Percentiles rank a stretch among this genome's conserved stretches.
These are phyloP conservation scores for Eucalyptus tenuipes DNA, from an alignment of 345 rosid species.

Conservation along the genomic window DNA sequence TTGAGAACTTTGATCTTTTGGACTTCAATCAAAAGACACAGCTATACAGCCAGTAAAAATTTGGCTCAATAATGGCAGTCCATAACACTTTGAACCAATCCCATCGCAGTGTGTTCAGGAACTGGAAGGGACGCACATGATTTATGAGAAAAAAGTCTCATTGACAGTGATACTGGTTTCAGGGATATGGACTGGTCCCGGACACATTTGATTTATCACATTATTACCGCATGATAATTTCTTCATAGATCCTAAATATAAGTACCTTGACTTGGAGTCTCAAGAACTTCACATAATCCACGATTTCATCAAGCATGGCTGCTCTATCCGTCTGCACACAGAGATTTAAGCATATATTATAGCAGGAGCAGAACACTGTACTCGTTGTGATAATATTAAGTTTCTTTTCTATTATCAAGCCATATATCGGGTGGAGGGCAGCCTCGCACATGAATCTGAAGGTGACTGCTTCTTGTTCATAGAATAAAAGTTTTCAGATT, in stretches of 20 bases:
- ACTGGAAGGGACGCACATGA: not conserved
- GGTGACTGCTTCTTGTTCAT: not conserved
- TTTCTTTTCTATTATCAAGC: not conserved
- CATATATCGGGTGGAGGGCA: not conserved
- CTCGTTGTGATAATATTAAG: not conserved
- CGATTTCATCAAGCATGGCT: slow-evolving; percentile 73
- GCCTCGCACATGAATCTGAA: not conserved
- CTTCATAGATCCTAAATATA: not conserved
- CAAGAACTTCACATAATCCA: slow-evolving; percentile 76
- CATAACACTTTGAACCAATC: not conserved
- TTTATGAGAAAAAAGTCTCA: not conserved
- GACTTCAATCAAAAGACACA: not conserved
- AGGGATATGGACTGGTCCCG: not conserved
- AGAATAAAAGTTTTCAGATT: not conserved
- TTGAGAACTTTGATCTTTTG: not conserved
- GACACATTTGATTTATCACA: not conserved
- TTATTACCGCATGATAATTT: not conserved
- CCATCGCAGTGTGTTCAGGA: not conserved
- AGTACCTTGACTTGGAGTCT: slow-evolving; percentile 78
- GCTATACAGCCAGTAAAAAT: not conserved
- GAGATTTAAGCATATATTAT: not conserved
- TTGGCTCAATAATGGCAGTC: not conserved
- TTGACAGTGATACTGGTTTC: not conserved
- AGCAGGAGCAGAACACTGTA: not conserved
- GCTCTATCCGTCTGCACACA: slow-evolving; percentile 62